Percentiles rank a stretch among this genome's conserved stretches.
Conservation (phyloP, 2,329 filamentous ascomycete genomes). For the Botrytis fabae region DNA sequence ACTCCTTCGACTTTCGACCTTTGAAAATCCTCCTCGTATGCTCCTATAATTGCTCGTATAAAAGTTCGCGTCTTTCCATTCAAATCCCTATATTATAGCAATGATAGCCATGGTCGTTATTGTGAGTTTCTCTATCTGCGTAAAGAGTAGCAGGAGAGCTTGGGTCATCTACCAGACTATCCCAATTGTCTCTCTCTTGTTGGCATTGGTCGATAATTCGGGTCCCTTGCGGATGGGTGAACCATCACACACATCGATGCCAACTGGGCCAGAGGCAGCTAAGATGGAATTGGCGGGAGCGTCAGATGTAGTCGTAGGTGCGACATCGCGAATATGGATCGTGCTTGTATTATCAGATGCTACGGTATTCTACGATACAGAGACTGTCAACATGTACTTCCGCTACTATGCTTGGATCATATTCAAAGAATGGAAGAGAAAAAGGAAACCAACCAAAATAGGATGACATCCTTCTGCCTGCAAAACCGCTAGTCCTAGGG, state of each 20-base stretch:
- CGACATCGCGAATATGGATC: neutral
- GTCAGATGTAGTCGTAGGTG: neutral
- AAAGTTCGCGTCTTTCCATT: neutral
- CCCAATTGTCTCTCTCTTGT: rapidly evolving
- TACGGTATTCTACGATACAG: neutral
- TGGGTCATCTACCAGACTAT: too few relatives aligned
- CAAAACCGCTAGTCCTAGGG: neutral
- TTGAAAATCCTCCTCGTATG: too few relatives aligned
- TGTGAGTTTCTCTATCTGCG: neutral
- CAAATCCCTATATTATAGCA: too few relatives aligned
- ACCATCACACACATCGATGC: too few relatives aligned
- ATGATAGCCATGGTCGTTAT: too few relatives aligned
- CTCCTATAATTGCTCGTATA: neutral
- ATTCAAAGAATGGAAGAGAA: neutral
- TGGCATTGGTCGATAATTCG: too few relatives aligned
- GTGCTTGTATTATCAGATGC: neutral
- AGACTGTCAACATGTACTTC: neutral
- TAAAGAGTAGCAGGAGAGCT: neutral
- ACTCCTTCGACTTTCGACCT: neutral
- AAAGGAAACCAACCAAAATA: neutral
- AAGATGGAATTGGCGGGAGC: rapidly evolving
- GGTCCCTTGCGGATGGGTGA: neutral
- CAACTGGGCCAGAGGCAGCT: too few relatives aligned
- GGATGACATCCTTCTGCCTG: neutral
- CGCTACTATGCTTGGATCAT: neutral